Evolutionary conservation across 2,329 filamentous ascomycete genomes (phyloP).

Genomic region (Cytospora piceicola): DNA sequence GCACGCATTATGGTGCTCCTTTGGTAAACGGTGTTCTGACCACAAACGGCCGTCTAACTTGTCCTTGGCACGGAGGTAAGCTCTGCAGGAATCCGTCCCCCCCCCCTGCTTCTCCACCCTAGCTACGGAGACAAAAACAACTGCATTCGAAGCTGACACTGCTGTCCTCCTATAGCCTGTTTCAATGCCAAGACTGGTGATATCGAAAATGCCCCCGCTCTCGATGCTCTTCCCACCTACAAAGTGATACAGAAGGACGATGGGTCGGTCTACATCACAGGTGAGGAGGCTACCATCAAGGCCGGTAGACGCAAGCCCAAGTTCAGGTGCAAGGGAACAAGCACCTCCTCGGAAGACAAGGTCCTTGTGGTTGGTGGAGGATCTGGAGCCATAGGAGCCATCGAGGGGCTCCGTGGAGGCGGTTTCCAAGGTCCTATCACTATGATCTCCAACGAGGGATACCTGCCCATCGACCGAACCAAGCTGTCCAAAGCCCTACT

Average conservation of each 20-base stretch:
- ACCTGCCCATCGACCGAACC: constrained; percentile 87
- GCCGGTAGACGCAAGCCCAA: constrained; percentile 73
- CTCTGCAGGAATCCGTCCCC: neutral
- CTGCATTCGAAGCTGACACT: constrained; percentile 22
- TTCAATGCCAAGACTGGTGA: constrained; percentile 90
- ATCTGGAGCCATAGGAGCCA: constrained; percentile 77
- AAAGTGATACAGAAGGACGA: constrained; percentile 79
- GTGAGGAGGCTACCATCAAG: constrained; percentile 79
- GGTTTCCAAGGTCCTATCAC: constrained; percentile 82
- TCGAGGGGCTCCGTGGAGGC: constrained; percentile 81
- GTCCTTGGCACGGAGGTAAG: constrained; percentile 93
- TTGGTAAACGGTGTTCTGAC: constrained; percentile 84
- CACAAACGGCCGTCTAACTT: constrained; percentile 80
- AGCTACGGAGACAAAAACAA: neutral
- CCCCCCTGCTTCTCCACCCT: constrained; percentile 1
- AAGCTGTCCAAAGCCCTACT: constrained; percentile 95
- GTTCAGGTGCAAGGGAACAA: constrained; percentile 65
- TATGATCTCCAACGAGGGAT: constrained; percentile 80
- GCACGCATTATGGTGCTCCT: constrained; percentile 91
- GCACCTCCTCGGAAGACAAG: constrained; percentile 57
- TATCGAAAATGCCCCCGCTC: constrained; percentile 90
- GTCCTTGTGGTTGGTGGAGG: constrained; percentile 90
- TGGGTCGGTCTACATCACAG: constrained; percentile 82
- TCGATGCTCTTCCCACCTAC: constrained; percentile 85
- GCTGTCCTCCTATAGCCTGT: constrained; percentile 64